These are phyloP conservation scores for Candida ovalis DNA, from an alignment of 805 yeast species.

Conservation along the genomic window DNA sequence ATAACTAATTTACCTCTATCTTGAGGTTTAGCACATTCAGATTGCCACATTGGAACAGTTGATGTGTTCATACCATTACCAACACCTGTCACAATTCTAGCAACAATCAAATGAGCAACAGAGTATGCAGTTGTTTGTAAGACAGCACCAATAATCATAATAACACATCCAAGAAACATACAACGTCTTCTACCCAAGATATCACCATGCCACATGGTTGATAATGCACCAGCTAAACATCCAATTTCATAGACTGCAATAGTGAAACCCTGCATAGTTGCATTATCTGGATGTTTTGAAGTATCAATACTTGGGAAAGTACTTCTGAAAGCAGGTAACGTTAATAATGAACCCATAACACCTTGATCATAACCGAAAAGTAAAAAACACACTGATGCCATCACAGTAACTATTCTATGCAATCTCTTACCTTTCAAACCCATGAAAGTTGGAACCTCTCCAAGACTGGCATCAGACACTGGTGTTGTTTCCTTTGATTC, in stretches of 20 bases:
- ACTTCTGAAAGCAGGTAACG: slow-evolving; percentile 19
- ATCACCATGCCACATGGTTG: slow-evolving; percentile 40
- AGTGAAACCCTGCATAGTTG: slow-evolving; percentile 46
- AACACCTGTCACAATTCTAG: slow-evolving; percentile 32
- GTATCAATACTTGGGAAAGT: slow-evolving; percentile 26
- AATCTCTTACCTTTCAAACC: slow-evolving; percentile 19
- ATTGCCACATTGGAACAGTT: slow-evolving; percentile 34
- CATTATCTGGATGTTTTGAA: slow-evolving; percentile 18
- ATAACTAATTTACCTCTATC: slow-evolving; percentile 30
- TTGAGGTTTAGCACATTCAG: slow-evolving; percentile 32
- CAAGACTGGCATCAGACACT: neutral
- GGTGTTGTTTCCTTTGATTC: neutral
- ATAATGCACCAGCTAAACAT: slow-evolving; percentile 41
- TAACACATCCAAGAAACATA: slow-evolving; percentile 34
- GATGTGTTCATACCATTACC: slow-evolving; percentile 36
- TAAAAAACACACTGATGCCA: slow-evolving; percentile 33
- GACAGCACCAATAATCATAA: slow-evolving; percentile 32
- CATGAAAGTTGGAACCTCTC: slow-evolving; percentile 5
- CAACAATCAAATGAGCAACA: slow-evolving; percentile 29
- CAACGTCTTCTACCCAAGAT: slow-evolving; percentile 38
- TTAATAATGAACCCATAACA: slow-evolving; percentile 38
- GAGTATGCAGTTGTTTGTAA: slow-evolving; percentile 22
- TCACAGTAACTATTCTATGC: slow-evolving; percentile 13
- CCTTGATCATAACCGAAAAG: slow-evolving; percentile 53
- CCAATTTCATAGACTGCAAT: slow-evolving; percentile 49